Evolutionary conservation across 2,329 filamentous ascomycete species (phyloP).

Genomic region (Penicillium crustosum): DNA sequence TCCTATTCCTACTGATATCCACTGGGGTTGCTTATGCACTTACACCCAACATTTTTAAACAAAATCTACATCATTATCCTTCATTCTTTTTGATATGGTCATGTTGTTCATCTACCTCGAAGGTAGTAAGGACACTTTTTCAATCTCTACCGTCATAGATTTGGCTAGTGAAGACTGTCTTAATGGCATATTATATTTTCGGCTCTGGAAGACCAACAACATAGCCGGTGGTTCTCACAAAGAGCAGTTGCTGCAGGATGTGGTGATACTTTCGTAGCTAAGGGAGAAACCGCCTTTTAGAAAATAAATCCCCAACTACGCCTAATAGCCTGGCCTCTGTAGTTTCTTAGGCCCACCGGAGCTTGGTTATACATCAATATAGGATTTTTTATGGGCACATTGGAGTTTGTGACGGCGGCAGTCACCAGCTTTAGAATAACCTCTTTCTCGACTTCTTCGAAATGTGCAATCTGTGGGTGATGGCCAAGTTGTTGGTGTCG

Average conservation of each 20-base stretch:
- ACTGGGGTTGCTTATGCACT: not conserved
- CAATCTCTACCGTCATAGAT: not conserved
- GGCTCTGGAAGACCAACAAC: not conserved
- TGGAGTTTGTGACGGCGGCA: too few relatives aligned
- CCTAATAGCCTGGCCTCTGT: not conserved
- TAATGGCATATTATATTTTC: not conserved
- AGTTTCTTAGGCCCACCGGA: not conserved
- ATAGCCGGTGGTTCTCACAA: not conserved
- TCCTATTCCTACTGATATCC: slow-evolving; percentile 8
- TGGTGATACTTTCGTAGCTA: not conserved
- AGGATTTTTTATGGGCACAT: too few relatives aligned
- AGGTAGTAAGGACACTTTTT: not conserved
- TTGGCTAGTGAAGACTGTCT: not conserved
- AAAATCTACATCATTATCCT: not conserved
- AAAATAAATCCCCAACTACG: not conserved
- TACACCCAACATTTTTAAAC: not conserved
- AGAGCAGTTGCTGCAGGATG: not conserved
- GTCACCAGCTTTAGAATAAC: too few relatives aligned
- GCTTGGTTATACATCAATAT: not conserved
- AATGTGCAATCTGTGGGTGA: too few relatives aligned
- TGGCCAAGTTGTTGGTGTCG: not conserved
- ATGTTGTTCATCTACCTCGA: not conserved
- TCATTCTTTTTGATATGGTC: too few relatives aligned
- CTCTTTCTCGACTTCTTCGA: too few relatives aligned
- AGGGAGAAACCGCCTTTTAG: too few relatives aligned